Base-by-base conservation (phyloP, 2,329 filamentous ascomycete species). In the Neofusicoccum sp. region DNA sequence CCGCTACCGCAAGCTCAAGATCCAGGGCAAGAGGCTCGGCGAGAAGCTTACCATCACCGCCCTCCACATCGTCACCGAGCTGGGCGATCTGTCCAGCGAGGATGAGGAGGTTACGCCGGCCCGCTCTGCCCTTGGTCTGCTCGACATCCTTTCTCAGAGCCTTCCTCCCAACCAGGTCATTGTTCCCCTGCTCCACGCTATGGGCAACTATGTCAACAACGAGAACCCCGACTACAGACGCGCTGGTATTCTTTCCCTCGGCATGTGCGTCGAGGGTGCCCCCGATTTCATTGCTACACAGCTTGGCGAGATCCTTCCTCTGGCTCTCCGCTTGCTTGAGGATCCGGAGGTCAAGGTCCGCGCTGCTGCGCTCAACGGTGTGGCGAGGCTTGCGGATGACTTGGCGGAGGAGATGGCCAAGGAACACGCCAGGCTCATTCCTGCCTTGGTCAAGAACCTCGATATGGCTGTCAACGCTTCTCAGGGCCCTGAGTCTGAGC, bases 271-370 rank as follows among this genome's bases (percentile, higher is more conserved):
- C 60, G 95, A 98, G 82, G 95, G 95, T 70, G 94, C 95, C 34
- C 95, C 95, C 14, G 95, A 99, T 77, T 99, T 98, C 79, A 93
- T 98, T 73, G 92, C 92, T 67, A 97, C 93, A 22, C 95, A 99
- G 79, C 86, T 98, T 66, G 85, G 89, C 72, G 86, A 89, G 68
- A 90, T 98, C 68, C 87, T 98, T 76, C 95, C 95, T 54, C 84
- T 91, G 69, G 88, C 98, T 64, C 84, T 97, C 64, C 88, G 87
- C 71, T 85, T 98, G 7, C 86, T 99, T 43, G 85, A 92, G 73
- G 95, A 99, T 74, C 82, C 86, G n/a, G 91, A 96, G 68, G 84
- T 87, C 69, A 88, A 88, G 70, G 95, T 99, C 64, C 88, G 95
- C 65, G 90, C 93, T 75, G 92, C 94, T 56, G 89, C 95, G 28